Evolutionary conservation across 306 rosid species (phyloP).

Genomic region (Spatholobus suberectus): DNA sequence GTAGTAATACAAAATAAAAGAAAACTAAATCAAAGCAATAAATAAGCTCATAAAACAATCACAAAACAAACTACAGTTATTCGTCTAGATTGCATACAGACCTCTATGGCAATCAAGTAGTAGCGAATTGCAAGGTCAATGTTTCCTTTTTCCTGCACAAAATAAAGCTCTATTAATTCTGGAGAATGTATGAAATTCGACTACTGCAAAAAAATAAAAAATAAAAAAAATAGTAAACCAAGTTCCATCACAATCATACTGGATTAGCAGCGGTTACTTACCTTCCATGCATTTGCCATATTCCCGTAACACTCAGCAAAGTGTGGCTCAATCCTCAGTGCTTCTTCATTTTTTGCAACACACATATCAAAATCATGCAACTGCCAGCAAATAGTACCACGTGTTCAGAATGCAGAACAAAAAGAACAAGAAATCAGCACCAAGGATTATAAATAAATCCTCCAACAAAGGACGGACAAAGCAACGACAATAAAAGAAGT

Average conservation of each 20-base stretch:
- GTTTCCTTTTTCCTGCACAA: conserved; percentile 59
- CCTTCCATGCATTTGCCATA: conserved; percentile 99
- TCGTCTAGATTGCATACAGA: conserved; percentile 37
- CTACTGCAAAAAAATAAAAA: background rate
- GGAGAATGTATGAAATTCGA: conserved; percentile 30
- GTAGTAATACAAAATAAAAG: background rate
- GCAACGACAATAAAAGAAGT: background rate
- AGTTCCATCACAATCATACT: background rate
- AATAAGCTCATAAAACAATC: background rate
- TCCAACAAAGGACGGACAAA: background rate
- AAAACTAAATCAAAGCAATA: conserved; percentile 25
- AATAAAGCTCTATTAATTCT: conserved; percentile 16
- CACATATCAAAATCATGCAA: conserved; percentile 96
- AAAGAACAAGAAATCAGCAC: background rate
- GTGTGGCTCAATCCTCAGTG: conserved; percentile 83
- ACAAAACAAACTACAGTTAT: conserved; percentile 1
- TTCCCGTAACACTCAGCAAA: conserved; percentile 99
- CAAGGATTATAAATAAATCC: background rate
- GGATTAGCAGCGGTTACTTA: conserved; percentile 14
- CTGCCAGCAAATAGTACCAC: conserved; percentile 47
- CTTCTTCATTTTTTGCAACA: conserved; percentile 93
- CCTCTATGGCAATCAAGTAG: conserved; percentile 97
- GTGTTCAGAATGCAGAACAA: background rate
- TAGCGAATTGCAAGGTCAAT: conserved; percentile 64
- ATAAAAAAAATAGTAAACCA: conserved; percentile 8